These are phyloP conservation scores for Capsella rubella DNA, from an alignment of 441 rosid species.

Conservation along the genomic window DNA sequence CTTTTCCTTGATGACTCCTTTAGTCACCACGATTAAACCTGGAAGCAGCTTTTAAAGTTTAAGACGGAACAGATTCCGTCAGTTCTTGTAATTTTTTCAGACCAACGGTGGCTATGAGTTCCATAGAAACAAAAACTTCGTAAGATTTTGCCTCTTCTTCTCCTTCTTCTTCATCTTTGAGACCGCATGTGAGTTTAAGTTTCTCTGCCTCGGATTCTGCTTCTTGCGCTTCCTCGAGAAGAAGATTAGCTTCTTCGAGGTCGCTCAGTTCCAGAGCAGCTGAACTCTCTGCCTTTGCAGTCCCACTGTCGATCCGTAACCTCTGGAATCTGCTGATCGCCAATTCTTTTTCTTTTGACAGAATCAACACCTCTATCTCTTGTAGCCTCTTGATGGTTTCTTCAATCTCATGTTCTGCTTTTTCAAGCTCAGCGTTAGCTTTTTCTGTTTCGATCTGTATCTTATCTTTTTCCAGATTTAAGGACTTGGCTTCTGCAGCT, in stretches of 20 bases:
- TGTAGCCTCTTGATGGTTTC: conserved; percentile 64
- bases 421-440: conserved; percentile 56
- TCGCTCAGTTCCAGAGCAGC: conserved; percentile 79
- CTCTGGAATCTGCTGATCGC: conserved; percentile 79
- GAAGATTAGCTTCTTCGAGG: conserved; percentile 75
- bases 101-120: conserved; percentile 70
- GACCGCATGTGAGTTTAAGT: conserved; percentile 56
- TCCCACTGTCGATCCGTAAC: conserved; percentile 62
- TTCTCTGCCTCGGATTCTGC: conserved; percentile 74
- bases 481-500: conserved; percentile 89
- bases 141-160: conserved; percentile 54
- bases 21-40: conserved; percentile 5
- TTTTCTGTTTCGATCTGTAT: conserved; percentile 62
- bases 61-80: conserved; percentile 51
- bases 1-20: neutral
- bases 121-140: conserved; percentile 74
- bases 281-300: conserved; percentile 77
- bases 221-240: conserved; percentile 78
- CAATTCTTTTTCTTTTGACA: conserved; percentile 73
- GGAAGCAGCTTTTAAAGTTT: conserved; percentile 20
- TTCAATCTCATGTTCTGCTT: conserved; percentile 65
- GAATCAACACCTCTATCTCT: conserved; percentile 64
- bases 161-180: conserved; percentile 67
- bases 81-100: conserved; percentile 66
- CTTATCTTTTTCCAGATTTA: conserved; percentile 69